Conservation (phyloP, 2,329 filamentous ascomycete species). For the Trematosphaeria pertusa region DNA sequence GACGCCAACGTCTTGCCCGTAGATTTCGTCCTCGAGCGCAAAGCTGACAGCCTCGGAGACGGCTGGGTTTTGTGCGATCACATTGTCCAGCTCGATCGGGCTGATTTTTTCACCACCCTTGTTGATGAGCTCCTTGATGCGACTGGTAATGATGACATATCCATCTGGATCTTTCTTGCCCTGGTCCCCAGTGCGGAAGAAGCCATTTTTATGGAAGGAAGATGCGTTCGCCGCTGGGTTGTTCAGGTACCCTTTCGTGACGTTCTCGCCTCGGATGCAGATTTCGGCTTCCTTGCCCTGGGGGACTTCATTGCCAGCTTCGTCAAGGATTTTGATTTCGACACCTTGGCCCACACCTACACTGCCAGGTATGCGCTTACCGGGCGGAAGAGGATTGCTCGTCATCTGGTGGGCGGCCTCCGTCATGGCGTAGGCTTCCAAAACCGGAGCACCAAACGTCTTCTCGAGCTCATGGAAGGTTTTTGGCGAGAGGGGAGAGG, state of each 20-base stretch:
- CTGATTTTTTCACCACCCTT: constrained; percentile 91
- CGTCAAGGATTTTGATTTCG: constrained; percentile 78
- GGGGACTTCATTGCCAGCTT: constrained; percentile 70
- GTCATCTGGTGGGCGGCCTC: constrained; percentile 89
- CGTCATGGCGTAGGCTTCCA: constrained; percentile 93
- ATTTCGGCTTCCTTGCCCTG: constrained; percentile 80
- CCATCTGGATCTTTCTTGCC: constrained; percentile 81
- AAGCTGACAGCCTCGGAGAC: constrained; percentile 84
- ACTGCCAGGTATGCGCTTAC: constrained; percentile 78
- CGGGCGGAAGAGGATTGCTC: constrained; percentile 67
- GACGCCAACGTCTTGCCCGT: constrained; percentile 81
- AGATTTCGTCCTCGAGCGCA: constrained; percentile 80
- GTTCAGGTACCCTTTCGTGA: constrained; percentile 86
- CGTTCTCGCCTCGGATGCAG: constrained; percentile 81
- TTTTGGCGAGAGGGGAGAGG: constrained; percentile 81
- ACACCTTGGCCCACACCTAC: constrained; percentile 86
- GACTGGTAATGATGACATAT: constrained; percentile 85
- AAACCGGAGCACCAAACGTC: constrained; percentile 77
- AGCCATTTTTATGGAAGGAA: constrained; percentile 76
- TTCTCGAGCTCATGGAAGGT: constrained; percentile 80
- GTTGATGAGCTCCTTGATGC: constrained; percentile 93
- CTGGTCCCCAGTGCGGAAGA: constrained; percentile 89
- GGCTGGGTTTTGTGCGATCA: constrained; percentile 74
- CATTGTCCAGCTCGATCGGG: constrained; percentile 86
- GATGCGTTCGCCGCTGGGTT: constrained; percentile 77